Percentiles rank a stretch among this genome's conserved stretches.
Conservation (phyloP, 2,329 filamentous ascomycete genomes). For the Arthrobotrys conoides region DNA sequence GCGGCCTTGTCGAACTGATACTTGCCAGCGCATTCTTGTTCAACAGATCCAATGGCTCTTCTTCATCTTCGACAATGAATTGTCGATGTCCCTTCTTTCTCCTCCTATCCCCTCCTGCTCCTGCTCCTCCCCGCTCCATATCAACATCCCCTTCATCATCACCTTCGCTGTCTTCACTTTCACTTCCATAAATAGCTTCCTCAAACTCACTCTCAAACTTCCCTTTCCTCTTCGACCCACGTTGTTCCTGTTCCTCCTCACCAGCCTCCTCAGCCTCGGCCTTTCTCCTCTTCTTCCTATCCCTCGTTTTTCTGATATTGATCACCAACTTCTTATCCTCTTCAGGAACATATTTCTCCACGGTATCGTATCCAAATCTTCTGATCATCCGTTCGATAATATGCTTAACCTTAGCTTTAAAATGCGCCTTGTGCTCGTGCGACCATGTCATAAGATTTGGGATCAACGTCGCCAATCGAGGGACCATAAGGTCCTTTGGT, state of each 20-base stretch:
- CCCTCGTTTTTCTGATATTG: conserved; percentile 95
- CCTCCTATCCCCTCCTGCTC: conserved; percentile 67
- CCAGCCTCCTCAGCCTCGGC: conserved; percentile 75
- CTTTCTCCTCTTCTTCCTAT: conserved; percentile 91
- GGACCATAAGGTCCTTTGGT: conserved; percentile 82
- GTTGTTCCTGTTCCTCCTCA: conserved; percentile 72
- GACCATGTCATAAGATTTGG: conserved; percentile 96
- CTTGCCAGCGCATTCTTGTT: conserved; percentile 90
- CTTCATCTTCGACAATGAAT: conserved; percentile 94
- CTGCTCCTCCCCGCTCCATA: conserved; percentile 71
- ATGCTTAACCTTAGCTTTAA: conserved; percentile 97
- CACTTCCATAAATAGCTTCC: conserved; percentile 89
- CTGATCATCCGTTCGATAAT: conserved; percentile 95
- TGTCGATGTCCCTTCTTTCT: conserved; percentile 74
- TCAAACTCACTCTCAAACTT: conserved; percentile 94
- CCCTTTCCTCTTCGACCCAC: conserved; percentile 69
- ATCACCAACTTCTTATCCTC: conserved; percentile 88
- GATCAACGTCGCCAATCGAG: conserved; percentile 81
- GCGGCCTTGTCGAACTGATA: conserved; percentile 92
- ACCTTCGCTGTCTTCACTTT: conserved; percentile 68
- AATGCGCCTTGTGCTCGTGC: conserved; percentile 97
- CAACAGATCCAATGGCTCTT: conserved; percentile 93
- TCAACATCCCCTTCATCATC: conserved; percentile 76
- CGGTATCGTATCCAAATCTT: conserved; percentile 84
- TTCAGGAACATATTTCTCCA: conserved; percentile 86